Percentiles rank a stretch among this genome's conserved stretches.
These are phyloP conservation scores for Phalaenopsis aphrodite DNA, from an alignment of 106 monocot genomes.

Conservation along the genomic window DNA sequence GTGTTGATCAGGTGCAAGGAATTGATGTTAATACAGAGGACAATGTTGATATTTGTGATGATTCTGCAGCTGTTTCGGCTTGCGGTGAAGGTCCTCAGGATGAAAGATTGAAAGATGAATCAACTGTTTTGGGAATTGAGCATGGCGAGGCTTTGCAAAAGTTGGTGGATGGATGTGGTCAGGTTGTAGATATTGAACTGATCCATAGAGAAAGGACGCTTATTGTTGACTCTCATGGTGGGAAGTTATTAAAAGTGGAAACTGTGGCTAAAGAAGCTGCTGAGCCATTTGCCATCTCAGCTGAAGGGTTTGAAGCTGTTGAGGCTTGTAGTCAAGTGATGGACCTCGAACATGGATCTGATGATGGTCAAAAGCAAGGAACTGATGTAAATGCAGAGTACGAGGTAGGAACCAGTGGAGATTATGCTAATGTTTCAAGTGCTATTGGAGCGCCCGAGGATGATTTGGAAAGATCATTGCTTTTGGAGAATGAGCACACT, in stretches of 20 bases:
- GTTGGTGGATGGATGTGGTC: not conserved
- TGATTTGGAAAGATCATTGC: not conserved
- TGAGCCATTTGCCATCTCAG: not conserved
- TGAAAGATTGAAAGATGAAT: not conserved
- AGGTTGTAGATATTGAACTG: not conserved
- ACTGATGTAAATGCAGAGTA: constrained; percentile 1
- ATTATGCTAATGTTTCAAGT: not conserved
- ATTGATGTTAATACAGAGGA: not conserved
- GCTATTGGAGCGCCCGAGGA: not conserved
- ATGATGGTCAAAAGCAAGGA: not conserved
- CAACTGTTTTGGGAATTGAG: not conserved
- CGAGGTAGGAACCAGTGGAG: not conserved
- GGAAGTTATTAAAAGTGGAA: not conserved
- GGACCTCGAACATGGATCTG: not conserved
- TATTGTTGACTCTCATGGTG: not conserved
- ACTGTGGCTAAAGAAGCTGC: not conserved
- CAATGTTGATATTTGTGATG: not conserved
- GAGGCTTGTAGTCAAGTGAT: not conserved
- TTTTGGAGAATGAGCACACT: not conserved
- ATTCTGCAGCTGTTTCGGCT: not conserved
- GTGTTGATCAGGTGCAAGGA: not conserved
- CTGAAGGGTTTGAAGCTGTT: not conserved
- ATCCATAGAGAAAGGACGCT: not conserved
- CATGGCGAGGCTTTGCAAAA: not conserved
- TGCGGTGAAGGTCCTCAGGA: not conserved